Percentiles rank a stretch among this genome's conserved stretches.
phyloP scores from a whole-genome alignment of 371 early-diverging fungal species.

The Mortierella polycephala region DNA sequence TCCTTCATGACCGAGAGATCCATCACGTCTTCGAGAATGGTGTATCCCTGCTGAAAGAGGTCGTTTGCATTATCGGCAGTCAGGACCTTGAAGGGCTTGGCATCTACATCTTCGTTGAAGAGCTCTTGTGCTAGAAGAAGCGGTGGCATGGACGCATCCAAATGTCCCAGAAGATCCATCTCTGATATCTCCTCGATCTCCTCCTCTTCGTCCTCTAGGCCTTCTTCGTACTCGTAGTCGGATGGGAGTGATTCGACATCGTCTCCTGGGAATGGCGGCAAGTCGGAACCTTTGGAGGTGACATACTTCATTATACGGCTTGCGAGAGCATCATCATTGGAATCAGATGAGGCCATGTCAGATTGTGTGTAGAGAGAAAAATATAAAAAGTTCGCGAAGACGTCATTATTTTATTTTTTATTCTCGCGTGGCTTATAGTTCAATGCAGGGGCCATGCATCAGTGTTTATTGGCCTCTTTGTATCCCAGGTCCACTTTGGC shows the following conservation, averaged over 20 bases:
- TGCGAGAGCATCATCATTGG: slow-evolving; percentile 46
- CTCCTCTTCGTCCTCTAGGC: slow-evolving; percentile 60
- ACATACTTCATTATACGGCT: slow-evolving; percentile 49
- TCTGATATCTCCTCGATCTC: slow-evolving; percentile 66
- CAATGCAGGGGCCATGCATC: background rate
- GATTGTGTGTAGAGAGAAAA: background rate
- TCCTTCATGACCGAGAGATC: slow-evolving; percentile 54
- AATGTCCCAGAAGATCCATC: slow-evolving; percentile 60
- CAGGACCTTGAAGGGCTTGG: slow-evolving; percentile 46
- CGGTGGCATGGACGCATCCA: slow-evolving; percentile 63
- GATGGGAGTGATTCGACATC: slow-evolving; percentile 68
- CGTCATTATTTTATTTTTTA: background rate
- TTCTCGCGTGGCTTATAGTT: background rate
- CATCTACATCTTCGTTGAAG: slow-evolving; percentile 61
- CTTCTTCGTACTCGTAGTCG: slow-evolving; percentile 68
- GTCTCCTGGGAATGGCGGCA: slow-evolving; percentile 67
- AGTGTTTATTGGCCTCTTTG: no score
- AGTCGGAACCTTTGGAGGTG: slow-evolving; percentile 39
- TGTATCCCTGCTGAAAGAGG: slow-evolving; percentile 66
- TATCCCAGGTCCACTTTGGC: slow-evolving; percentile 1
- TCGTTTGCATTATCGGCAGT: slow-evolving; percentile 57
- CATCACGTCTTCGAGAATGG: slow-evolving; percentile 61
- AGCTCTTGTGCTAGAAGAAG: slow-evolving; percentile 60
- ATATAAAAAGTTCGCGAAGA: background rate
- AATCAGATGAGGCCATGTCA: slow-evolving; percentile 32